Evolutionary conservation across 305 asterid species (phyloP).

Genomic region (Solanum hybrid): DNA sequence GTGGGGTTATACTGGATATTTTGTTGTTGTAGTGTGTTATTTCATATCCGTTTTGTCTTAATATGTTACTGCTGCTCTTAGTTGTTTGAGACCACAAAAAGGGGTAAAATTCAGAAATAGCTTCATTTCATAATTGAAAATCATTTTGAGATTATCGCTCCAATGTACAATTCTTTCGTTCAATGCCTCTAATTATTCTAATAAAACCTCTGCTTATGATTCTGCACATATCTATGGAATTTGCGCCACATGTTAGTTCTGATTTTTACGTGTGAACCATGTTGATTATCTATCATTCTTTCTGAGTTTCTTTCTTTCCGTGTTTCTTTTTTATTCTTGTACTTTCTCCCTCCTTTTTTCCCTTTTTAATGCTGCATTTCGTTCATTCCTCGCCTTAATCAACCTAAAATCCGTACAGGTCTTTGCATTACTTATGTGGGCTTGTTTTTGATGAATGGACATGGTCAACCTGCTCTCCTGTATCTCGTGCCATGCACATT

Average conservation of each 20-base stretch:
- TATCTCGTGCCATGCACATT: constrained; percentile 93
- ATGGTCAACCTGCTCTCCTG: constrained; percentile 95
- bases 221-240: not conserved
- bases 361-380: not conserved
- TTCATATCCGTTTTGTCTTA: not conserved
- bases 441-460: constrained; percentile 83
- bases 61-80: not conserved
- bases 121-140: not conserved
- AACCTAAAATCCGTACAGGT: constrained; percentile 44
- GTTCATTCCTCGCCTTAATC: not conserved
- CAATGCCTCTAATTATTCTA: not conserved
- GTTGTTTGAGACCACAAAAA: not conserved
- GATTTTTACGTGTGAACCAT: not conserved
- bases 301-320: not conserved
- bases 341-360: not conserved
- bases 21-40: not conserved
- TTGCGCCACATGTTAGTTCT: not conserved
- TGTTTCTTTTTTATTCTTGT: not conserved
- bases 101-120: not conserved
- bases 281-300: not conserved
- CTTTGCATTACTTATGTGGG: constrained; percentile 64
- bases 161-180: not conserved
- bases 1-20: not conserved
- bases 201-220: not conserved
- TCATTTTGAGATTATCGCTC: not conserved